phyloP scores from a whole-genome alignment of 805 yeast genomes.

The Blastobotrys muscicola region DNA sequence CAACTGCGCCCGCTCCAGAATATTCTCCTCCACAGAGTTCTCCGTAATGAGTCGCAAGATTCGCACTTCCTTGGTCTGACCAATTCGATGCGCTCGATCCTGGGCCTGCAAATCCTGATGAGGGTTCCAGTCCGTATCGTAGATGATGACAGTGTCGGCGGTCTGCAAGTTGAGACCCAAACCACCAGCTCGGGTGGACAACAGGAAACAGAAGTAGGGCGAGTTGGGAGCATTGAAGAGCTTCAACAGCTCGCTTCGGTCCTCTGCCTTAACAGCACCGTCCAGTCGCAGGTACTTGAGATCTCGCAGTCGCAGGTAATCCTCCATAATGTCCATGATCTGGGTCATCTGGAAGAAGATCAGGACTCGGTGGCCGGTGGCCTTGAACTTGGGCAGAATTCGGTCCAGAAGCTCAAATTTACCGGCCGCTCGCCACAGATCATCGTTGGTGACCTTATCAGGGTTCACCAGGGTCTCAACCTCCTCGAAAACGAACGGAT shows the following conservation, averaged over 20 bases:
- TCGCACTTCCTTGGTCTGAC: constrained; percentile 94
- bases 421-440: constrained; percentile 90
- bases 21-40: constrained; percentile 90
- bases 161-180: constrained; percentile 91
- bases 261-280: constrained; percentile 94
- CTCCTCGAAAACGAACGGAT: constrained; percentile 93
- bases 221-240: constrained; percentile 76
- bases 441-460: constrained; percentile 52
- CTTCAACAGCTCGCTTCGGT: constrained; percentile 73
- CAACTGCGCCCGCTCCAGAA: constrained; percentile 83
- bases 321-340: constrained; percentile 98
- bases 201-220: constrained; percentile 77
- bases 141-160: constrained; percentile 94
- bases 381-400: constrained; percentile 75
- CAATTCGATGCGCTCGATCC: constrained; percentile 97
- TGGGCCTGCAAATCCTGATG: constrained; percentile 99
- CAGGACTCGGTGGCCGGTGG: constrained; percentile 81
- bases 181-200: constrained; percentile 98
- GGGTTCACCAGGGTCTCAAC: constrained; percentile 82
- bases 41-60: constrained; percentile 84
- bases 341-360: constrained; percentile 98
- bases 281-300: constrained; percentile 83
- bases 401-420: constrained; percentile 88
- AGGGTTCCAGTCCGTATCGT: constrained; percentile 98
- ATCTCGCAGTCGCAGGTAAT: constrained; percentile 61